Conservation (phyloP, 177 flowering plant species). For the Vitis hybrid region DNA sequence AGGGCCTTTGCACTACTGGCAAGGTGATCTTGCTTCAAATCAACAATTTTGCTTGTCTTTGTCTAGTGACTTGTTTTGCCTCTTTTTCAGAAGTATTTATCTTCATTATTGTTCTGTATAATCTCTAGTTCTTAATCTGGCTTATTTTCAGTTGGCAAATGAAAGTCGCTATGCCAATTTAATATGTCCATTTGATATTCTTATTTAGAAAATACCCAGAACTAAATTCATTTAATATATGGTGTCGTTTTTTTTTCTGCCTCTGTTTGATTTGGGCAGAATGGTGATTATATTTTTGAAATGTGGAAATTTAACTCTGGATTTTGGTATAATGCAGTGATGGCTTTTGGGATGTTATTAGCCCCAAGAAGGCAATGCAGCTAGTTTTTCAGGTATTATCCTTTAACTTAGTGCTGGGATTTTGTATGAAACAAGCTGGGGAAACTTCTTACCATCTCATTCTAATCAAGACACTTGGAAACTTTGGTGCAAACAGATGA, state of each 20-base stretch:
- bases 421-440: too few species aligned
- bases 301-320: neutral
- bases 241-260: too few species aligned
- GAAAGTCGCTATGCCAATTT: too few species aligned
- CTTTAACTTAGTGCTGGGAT: neutral
- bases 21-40: slow-evolving; percentile 48
- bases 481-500: slow-evolving; percentile 39
- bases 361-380: slow-evolving; percentile 72
- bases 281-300: too few species aligned
- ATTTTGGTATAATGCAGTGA: slow-evolving; percentile 59
- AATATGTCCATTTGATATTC: too few species aligned
- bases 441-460: neutral
- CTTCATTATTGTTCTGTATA: neutral
- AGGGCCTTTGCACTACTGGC: slow-evolving; percentile 81
- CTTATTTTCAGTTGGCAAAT: too few species aligned
- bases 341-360: slow-evolving; percentile 96
- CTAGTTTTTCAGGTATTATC: slow-evolving; percentile 70
- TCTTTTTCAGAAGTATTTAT: neutral
- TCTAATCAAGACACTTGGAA: neutral
- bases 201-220: too few species aligned
- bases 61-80: neutral
- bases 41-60: neutral
- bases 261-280: too few species aligned
- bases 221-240: too few species aligned
- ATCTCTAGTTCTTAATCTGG: too few species aligned